Evolutionary conservation across 768 basidiomycete genomes (phyloP).

Genomic region (Trametopsis cervina): DNA sequence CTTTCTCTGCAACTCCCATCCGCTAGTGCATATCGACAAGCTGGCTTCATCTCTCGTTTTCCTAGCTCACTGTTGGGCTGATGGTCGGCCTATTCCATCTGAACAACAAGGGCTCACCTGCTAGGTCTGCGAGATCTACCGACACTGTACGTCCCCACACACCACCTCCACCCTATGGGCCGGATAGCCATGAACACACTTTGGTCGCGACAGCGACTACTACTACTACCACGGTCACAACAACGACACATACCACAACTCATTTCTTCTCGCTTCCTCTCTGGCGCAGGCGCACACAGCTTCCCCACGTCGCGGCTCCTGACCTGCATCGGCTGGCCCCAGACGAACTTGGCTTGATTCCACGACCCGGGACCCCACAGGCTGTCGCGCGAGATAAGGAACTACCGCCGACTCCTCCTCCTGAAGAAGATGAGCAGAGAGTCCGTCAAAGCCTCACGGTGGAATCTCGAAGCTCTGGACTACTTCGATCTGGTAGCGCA

Average conservation of each 20-base stretch:
- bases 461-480: background rate
- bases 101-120: slow-evolving; percentile 28
- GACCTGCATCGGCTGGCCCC: slow-evolving; percentile 17
- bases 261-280: slow-evolving; percentile 63
- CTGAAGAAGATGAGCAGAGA: slow-evolving; percentile 9
- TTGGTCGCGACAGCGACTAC: slow-evolving; percentile 31
- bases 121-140: slow-evolving; percentile 18
- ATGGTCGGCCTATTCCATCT: slow-evolving; percentile 36
- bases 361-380: slow-evolving; percentile 2
- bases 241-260: slow-evolving; percentile 43
- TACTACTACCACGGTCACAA: slow-evolving; percentile 44
- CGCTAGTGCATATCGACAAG: slow-evolving; percentile 1
- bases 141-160: slow-evolving; percentile 17
- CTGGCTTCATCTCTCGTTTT: slow-evolving; percentile 7
- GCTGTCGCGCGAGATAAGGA: slow-evolving; percentile 21
- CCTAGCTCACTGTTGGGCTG: slow-evolving; percentile 11
- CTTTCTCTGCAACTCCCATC: background rate
- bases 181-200: slow-evolving; percentile 22
- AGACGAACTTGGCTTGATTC: slow-evolving; percentile 20
- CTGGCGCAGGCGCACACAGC: slow-evolving; percentile 49
- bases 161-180: slow-evolving; percentile 31
- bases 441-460: background rate
- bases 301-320: background rate
- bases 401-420: slow-evolving; percentile 27
- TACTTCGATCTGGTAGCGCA: too few species aligned